phyloP scores from a whole-genome alignment of 345 rosid genomes.

The Brassica carinata region DNA sequence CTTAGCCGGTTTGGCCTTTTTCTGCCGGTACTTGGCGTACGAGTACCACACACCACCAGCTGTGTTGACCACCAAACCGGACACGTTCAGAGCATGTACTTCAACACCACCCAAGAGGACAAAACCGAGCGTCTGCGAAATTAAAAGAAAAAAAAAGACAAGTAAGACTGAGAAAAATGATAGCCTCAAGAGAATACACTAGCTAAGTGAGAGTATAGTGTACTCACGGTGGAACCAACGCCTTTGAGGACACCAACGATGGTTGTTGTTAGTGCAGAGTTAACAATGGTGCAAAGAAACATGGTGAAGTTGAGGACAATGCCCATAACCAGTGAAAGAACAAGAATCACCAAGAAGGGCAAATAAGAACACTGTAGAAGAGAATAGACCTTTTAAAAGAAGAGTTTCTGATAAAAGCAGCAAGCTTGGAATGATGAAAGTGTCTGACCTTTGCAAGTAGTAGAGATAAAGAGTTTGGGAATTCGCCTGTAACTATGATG shows the following conservation, averaged over 20 bases:
- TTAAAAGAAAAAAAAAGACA: background rate
- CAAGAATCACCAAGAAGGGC: constrained; percentile 62
- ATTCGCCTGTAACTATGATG: constrained; percentile 80
- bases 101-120: constrained; percentile 87
- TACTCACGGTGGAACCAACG: constrained; percentile 89
- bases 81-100: constrained; percentile 81
- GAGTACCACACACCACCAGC: constrained; percentile 98
- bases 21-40: constrained; percentile 76
- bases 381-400: background rate
- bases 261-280: constrained; percentile 95
- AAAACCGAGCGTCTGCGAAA: constrained; percentile 80
- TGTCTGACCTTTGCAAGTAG: constrained; percentile 82
- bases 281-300: constrained; percentile 95
- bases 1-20: constrained; percentile 63
- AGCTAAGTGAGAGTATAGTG: background rate
- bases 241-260: constrained; percentile 98
- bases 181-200: constrained; percentile 10
- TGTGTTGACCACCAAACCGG: constrained; percentile 84
- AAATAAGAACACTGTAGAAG: constrained; percentile 70
- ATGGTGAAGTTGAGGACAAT: constrained; percentile 92
- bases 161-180: constrained; percentile 9
- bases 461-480: constrained; percentile 73
- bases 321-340: constrained; percentile 88
- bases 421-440: constrained; percentile 4
- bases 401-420: constrained; percentile 8